Conservation (phyloP, 495 filamentous ascomycete genomes). For the Eremomyces bilateralis region DNA sequence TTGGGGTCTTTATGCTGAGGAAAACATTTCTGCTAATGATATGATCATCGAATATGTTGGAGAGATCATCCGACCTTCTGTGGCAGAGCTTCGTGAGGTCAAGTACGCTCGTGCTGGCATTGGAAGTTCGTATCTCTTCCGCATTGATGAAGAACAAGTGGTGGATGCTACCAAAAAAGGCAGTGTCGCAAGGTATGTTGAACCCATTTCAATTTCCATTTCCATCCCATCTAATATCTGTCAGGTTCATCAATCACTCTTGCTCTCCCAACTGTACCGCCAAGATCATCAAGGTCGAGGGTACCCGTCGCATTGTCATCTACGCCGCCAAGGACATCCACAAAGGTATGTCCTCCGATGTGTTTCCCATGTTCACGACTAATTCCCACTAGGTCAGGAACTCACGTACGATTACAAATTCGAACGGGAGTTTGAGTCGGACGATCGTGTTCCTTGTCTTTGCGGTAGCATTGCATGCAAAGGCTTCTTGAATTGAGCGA, state of each 20-base stretch:
- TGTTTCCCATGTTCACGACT: too few relatives aligned
- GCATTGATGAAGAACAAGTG: conserved; percentile 92
- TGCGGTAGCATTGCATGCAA: conserved; percentile 93
- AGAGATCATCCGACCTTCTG: conserved; percentile 87
- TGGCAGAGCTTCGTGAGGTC: conserved; percentile 82
- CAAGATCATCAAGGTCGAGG: conserved; percentile 98
- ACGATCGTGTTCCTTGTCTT: conserved; percentile 90
- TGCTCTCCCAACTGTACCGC: conserved; percentile 97
- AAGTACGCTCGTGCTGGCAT: conserved; percentile 91
- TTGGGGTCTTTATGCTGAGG: conserved; percentile 94
- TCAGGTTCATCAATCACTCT: conserved; percentile 98
- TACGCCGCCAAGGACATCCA: conserved; percentile 90
- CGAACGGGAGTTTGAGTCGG: conserved; percentile 82
- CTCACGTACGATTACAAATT: conserved; percentile 99
- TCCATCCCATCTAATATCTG: too few relatives aligned
- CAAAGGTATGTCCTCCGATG: conserved; percentile 17
- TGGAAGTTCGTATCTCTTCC: conserved; percentile 91
- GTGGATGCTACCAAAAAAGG: conserved; percentile 97
- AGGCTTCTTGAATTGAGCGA: conserved; percentile 98
- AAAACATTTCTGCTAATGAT: conserved; percentile 90
- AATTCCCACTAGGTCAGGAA: conserved; percentile 65
- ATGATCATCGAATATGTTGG: conserved; percentile 99
- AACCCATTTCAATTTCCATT: too few relatives aligned
- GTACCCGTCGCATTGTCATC: conserved; percentile 97
- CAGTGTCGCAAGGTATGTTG: conserved; percentile 85